A percentile compares a stretch with the other conserved stretches of the same genome.
Evolutionary conservation across 768 basidiomycete species (phyloP).

Genomic region (Xerocomus spinulosus): DNA sequence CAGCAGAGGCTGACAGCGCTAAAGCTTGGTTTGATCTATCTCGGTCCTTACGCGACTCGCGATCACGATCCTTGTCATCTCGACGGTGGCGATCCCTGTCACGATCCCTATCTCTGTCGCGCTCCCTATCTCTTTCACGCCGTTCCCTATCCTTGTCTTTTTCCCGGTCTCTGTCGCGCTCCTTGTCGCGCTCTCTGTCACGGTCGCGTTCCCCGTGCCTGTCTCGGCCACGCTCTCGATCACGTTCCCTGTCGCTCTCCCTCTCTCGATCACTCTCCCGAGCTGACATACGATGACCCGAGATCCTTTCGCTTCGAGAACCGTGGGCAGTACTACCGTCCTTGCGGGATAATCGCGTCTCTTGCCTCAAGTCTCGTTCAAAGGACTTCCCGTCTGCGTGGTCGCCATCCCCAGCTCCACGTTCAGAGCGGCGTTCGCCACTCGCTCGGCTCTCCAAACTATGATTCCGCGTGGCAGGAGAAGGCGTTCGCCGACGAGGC

Average conservation of each 20-base stretch:
- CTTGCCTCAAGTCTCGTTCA: slow-evolving; percentile 49
- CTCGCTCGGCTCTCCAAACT: slow-evolving; percentile 73
- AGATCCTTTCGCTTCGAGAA: slow-evolving; percentile 44
- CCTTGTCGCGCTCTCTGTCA: slow-evolving; percentile 39
- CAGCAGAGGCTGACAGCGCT: slow-evolving; percentile 26
- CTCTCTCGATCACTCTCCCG: slow-evolving; percentile 36
- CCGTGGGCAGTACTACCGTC: slow-evolving; percentile 51
- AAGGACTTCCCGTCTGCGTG: slow-evolving; percentile 47
- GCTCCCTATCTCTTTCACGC: slow-evolving; percentile 42
- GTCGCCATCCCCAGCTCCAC: slow-evolving; percentile 41
- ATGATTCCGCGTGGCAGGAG: slow-evolving; percentile 62
- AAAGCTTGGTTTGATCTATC: slow-evolving; percentile 38
- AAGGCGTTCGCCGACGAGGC: slow-evolving; percentile 57
- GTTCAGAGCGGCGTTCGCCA: slow-evolving; percentile 58
- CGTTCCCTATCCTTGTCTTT: slow-evolving; percentile 39
- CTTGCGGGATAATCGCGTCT: slow-evolving; percentile 39
- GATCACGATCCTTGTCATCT: slow-evolving; percentile 62
- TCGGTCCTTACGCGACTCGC: slow-evolving; percentile 59
- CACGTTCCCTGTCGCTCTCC: slow-evolving; percentile 45
- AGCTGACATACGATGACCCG: slow-evolving; percentile 37
- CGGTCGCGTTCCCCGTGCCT: slow-evolving; percentile 45
- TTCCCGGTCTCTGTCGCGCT: slow-evolving; percentile 35
- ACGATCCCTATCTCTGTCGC: slow-evolving; percentile 44
- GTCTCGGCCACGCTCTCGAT: slow-evolving; percentile 45
- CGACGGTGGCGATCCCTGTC: slow-evolving; percentile 48